Conservation (phyloP, 1,284 basidiomycete genomes). For the Leccinum fallax region DNA sequence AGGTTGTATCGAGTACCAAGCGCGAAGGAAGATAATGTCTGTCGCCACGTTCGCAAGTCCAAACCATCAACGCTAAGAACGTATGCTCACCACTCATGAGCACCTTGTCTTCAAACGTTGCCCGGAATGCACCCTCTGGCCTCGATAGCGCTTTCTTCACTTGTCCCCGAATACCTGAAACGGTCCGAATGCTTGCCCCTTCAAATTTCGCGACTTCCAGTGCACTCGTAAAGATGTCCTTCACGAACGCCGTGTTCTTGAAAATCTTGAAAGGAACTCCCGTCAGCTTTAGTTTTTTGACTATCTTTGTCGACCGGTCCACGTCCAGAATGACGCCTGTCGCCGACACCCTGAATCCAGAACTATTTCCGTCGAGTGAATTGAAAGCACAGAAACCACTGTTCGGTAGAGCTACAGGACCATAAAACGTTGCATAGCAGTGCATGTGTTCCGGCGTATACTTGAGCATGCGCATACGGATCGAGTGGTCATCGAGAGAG, state of each 20-base stretch:
- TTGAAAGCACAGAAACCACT: slow-evolving; percentile 99
- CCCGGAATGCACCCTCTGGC: slow-evolving; percentile 94
- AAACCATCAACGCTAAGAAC: neutral
- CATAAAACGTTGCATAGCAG: slow-evolving; percentile 97
- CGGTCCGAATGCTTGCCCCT: slow-evolving; percentile 93
- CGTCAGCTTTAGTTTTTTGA: slow-evolving; percentile 98
- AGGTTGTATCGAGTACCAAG: slow-evolving; percentile 96
- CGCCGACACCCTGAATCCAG: slow-evolving; percentile 89
- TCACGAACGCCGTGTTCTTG: slow-evolving; percentile 99
- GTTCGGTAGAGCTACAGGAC: slow-evolving; percentile 89
- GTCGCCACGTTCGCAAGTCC: slow-evolving; percentile 1
- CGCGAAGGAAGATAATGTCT: slow-evolving; percentile 96
- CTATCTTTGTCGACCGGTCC: slow-evolving; percentile 90
- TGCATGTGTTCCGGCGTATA: slow-evolving; percentile 99
- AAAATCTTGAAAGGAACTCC: slow-evolving; percentile 96
- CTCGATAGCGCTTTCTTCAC: slow-evolving; percentile 95
- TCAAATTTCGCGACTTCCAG: slow-evolving; percentile 99
- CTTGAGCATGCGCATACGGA: slow-evolving; percentile 99
- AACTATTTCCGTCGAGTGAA: slow-evolving; percentile 64
- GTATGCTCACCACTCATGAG: slow-evolving; percentile 83
- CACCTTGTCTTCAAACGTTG: slow-evolving; percentile 98
- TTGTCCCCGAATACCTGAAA: slow-evolving; percentile 95
- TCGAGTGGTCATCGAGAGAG: slow-evolving; percentile 94
- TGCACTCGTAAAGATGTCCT: slow-evolving; percentile 94
- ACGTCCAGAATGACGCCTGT: slow-evolving; percentile 96